These are phyloP conservation scores for Tolypocladium sp. DNA, from an alignment of 2,329 filamentous ascomycete species.

Conservation along the genomic window DNA sequence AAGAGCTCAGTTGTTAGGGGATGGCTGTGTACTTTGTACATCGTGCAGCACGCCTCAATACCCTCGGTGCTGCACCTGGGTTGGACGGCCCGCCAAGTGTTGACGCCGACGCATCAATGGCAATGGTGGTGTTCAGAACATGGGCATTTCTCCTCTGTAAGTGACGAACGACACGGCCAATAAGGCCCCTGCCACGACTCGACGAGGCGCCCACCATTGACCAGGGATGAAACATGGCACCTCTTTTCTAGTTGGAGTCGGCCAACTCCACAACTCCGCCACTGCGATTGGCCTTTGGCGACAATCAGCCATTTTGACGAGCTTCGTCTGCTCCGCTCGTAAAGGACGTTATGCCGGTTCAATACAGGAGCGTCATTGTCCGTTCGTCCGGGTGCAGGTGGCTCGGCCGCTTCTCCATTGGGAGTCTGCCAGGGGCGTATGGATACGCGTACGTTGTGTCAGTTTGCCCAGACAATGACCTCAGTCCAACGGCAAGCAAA, in stretches of 20 bases:
- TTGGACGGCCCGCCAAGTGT: no score
- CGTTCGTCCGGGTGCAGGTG: background rate
- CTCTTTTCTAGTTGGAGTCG: background rate
- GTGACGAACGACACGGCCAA: background rate
- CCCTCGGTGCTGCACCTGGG: no score
- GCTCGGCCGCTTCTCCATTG: background rate
- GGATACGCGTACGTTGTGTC: no score
- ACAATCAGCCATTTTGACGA: background rate
- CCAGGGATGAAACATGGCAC: background rate
- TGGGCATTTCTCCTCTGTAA: background rate
- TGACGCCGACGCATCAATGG: background rate
- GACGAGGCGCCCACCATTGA: background rate
- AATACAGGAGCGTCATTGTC: background rate
- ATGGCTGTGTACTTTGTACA: background rate
- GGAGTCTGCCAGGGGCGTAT: background rate
- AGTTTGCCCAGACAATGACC: background rate
- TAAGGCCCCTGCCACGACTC: background rate
- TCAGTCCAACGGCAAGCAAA: background rate
- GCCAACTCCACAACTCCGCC: background rate
- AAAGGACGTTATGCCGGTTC: background rate
- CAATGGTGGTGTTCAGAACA: background rate
- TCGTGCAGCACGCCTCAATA: background rate
- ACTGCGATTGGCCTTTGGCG: background rate
- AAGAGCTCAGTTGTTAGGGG: background rate
- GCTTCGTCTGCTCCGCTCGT: background rate